Base-by-base conservation (phyloP, 106 monocot species). In the Dioscorea dumetorum region DNA sequence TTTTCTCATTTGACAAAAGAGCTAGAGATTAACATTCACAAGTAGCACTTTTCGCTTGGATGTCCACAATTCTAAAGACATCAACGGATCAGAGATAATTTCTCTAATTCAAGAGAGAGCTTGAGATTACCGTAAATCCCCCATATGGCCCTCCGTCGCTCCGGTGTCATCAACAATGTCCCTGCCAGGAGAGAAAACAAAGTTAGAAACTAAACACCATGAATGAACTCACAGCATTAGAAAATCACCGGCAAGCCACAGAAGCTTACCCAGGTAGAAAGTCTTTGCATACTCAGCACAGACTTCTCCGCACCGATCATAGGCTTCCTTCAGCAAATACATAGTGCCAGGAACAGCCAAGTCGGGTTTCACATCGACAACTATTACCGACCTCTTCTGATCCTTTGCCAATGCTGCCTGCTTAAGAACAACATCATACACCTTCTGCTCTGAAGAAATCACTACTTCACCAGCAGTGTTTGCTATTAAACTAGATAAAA, bases 261-360 rank as follows among this genome's bases (percentile, higher is more conserved):
- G 12, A 35, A 49, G 48, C 80, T 82, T 54, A 97, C 95, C 97
- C 76, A 97, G 79, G 77, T 99, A 99, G 75, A 99, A 99, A 6
- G 92, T 99, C 77, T 99, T 99, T 8, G 97, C 97, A 77, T 99
- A 92, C 81, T 99, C 97, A 22, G 79, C 92, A 24, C 97, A 99
- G 12, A 99, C 85, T 70, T 99, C 78, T 12, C 97, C 81, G 12
- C 97, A 90, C 2, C 97, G 84, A 61, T 99, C 87, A 32, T 86
- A 90, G 15, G 86, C 90, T 15, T 90, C 86, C n/a, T 79, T 86
- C 73, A 90, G 22, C 68, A 83, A 64, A 21, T 67, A 65, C 33
- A 23, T 5, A 11, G 80, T 61, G 9, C 76, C 84, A 0, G 88
- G 84, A 61, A 82, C 32, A 2, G 60, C 70, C 24, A 78, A 34